Evolutionary conservation across 1,139 yeast species (phyloP).

Genomic region (Lodderomyces elongisporus): DNA sequence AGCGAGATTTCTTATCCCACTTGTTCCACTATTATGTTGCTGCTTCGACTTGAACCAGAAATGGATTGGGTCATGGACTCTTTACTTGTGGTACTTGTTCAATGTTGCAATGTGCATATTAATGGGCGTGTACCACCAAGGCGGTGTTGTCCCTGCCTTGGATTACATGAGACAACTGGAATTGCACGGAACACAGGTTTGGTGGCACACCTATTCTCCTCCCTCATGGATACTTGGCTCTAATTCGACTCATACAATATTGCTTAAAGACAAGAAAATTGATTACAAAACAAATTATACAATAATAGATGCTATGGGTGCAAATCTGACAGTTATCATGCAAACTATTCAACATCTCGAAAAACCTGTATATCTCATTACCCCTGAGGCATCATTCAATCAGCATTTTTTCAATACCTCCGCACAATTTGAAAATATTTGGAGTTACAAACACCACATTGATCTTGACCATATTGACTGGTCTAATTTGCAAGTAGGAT

Average conservation of each 20-base stretch:
- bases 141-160: constrained; percentile 76
- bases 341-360: constrained; percentile 11
- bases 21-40: constrained; percentile 65
- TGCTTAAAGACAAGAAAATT: constrained; percentile 11
- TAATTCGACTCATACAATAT: constrained; percentile 13
- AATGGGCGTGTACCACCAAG: constrained; percentile 85
- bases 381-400: constrained; percentile 46
- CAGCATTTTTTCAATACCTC: constrained; percentile 8
- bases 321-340: constrained; percentile 29
- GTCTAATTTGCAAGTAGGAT: constrained; percentile 53
- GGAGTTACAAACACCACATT: constrained; percentile 47
- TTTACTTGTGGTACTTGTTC: constrained; percentile 58
- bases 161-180: constrained; percentile 20
- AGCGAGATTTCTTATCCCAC: constrained; percentile 73
- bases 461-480: constrained; percentile 70
- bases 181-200: constrained; percentile 40
- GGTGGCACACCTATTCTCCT: constrained; percentile 96
- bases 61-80: constrained; percentile 15
- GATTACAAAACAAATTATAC: constrained; percentile 11
- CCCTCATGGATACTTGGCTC: constrained; percentile 80
- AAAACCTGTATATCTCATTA: constrained; percentile 30
- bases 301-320: constrained; percentile 56
- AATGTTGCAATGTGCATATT: constrained; percentile 55
- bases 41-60: constrained; percentile 45
- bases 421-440: constrained; percentile 23